phyloP scores from a whole-genome alignment of 768 basidiomycete genomes.

The Lactarius hatsudake region DNA sequence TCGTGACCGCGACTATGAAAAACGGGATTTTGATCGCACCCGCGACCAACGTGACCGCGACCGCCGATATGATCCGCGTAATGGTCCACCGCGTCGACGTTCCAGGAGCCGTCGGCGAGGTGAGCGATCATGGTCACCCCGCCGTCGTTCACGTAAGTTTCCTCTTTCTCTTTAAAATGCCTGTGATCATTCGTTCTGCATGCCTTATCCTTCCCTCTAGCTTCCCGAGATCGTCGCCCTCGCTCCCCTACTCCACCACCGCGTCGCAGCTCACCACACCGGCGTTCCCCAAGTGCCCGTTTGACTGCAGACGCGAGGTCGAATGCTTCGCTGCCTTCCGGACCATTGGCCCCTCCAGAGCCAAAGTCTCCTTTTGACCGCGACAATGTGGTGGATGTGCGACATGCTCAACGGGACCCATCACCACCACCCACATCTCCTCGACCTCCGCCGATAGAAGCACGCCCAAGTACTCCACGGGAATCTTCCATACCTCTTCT shows the following conservation, averaged over 20 bases:
- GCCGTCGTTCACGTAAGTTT: conserved; percentile 23
- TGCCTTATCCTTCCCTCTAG: background rate
- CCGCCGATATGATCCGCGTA: conserved; percentile 13
- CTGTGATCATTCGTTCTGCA: background rate
- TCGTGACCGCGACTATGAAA: conserved; percentile 23
- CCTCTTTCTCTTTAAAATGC: background rate
- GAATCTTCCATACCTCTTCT: background rate
- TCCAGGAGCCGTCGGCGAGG: conserved; percentile 23
- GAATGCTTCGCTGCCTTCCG: background rate
- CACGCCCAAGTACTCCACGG: background rate
- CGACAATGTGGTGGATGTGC: conserved; percentile 4
- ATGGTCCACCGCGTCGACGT: conserved; percentile 20
- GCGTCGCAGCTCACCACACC: conserved; percentile 16
- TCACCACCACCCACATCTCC: conserved; percentile 14
- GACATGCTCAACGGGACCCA: conserved; percentile 8
- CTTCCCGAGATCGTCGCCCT: conserved; percentile 18
- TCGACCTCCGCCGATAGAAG: background rate
- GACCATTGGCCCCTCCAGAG: conserved; percentile 9
- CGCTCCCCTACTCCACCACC: conserved; percentile 19
- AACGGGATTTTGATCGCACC: conserved; percentile 17
- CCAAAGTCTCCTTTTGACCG: background rate
- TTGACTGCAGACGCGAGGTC: conserved; percentile 2
- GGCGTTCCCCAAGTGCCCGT: conserved; percentile 19
- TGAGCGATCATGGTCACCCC: conserved; percentile 23
- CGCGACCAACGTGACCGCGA: conserved; percentile 20